These are phyloP conservation scores for Solanum neorickii DNA, from an alignment of 257 asterid genomes.

Conservation along the genomic window DNA sequence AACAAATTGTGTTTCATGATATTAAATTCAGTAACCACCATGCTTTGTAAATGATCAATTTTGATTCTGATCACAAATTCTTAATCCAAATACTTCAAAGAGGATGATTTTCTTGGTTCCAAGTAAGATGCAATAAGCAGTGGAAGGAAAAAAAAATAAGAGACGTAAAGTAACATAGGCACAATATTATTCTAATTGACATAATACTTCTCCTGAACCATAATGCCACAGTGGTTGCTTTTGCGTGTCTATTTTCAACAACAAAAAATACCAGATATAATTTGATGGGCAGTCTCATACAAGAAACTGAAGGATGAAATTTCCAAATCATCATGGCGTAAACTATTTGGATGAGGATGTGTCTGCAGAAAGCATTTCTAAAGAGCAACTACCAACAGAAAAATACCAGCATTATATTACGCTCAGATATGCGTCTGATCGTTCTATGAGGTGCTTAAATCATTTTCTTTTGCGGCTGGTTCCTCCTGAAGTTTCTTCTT, in stretches of 20 bases:
- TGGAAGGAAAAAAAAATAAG: not conserved
- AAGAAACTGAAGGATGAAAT: not conserved
- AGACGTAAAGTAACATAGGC: not conserved
- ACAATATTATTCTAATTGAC: not conserved
- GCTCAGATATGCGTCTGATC: not conserved
- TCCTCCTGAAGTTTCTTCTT: constrained; percentile 66
- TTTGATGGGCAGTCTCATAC: not conserved
- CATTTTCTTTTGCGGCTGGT: constrained; percentile 48
- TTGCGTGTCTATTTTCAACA: not conserved
- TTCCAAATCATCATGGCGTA: not conserved
- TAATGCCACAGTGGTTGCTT: not conserved
- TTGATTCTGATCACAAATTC: not conserved
- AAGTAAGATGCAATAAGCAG: not conserved
- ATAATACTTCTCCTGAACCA: not conserved
- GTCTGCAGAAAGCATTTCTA: not conserved
- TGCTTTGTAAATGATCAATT: not conserved
- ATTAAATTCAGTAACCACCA: not conserved
- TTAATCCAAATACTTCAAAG: not conserved
- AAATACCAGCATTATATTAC: not conserved
- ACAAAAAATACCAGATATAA: not conserved
- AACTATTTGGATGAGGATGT: not conserved
- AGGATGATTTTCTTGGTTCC: not conserved
- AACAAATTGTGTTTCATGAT: not conserved
- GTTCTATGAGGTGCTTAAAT: constrained; percentile 12
- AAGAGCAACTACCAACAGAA: not conserved